Conservation (phyloP, 2,329 filamentous ascomycete genomes). For the Acarospora socialis region DNA sequence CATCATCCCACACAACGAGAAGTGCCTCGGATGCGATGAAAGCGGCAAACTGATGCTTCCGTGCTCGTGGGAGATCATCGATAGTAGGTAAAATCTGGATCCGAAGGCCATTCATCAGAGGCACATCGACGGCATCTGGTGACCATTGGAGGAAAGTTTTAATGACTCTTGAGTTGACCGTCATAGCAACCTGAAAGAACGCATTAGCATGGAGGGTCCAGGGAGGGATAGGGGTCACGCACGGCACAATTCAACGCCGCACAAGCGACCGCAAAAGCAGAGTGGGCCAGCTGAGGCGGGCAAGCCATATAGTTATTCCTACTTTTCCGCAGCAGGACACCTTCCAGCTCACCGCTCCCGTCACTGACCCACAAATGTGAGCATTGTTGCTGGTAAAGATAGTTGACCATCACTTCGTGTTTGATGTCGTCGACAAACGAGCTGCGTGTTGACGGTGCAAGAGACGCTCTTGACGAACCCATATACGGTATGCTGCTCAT, state of each 20-base stretch:
- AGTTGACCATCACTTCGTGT: constrained; percentile 73
- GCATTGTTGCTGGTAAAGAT: constrained; percentile 68
- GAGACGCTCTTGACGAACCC: constrained; percentile 39
- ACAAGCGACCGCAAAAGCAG: constrained; percentile 50
- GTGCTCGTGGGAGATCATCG: constrained; percentile 52
- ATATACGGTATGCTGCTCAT: constrained; percentile 29
- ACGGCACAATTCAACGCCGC: constrained; percentile 58
- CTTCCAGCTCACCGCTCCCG: constrained; percentile 52
- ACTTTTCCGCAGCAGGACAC: constrained; percentile 55
- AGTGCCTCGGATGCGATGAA: constrained; percentile 59
- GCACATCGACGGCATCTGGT: constrained; percentile 59
- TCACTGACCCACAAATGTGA: constrained; percentile 60
- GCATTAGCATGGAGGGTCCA: constrained; percentile 1
- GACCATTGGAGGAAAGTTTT: constrained; percentile 63
- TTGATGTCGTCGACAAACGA: constrained; percentile 58
- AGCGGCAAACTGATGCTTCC: constrained; percentile 68
- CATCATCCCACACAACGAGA: constrained; percentile 71
- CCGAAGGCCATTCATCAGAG: constrained; percentile 60
- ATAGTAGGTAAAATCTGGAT: constrained; percentile 62
- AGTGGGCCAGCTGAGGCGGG: constrained; percentile 48
- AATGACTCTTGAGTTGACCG: constrained; percentile 65
- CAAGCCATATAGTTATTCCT: constrained; percentile 59
- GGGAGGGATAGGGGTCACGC: constrained; percentile 16
- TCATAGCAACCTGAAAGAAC: constrained; percentile 53
- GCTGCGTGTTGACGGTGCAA: constrained; percentile 34